Conservation (phyloP, 2,329 filamentous ascomycete species). For the Xylariaceae sp. region DNA sequence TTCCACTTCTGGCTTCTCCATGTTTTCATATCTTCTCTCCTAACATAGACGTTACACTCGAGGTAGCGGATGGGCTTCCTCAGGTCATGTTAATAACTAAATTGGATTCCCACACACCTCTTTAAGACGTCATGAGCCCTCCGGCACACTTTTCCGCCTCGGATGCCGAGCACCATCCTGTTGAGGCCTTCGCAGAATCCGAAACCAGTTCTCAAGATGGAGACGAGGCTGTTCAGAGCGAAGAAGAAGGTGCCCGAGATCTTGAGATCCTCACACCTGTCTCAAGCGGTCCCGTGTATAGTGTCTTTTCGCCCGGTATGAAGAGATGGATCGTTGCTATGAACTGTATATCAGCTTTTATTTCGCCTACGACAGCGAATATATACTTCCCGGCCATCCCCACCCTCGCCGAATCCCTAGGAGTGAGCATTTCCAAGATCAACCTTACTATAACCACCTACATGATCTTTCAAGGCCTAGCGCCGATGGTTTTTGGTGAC, state of each 20-base stretch:
- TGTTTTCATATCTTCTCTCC: no score
- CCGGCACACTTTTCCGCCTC: background rate
- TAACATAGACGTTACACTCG: no score
- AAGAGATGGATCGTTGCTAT: conserved; percentile 52
- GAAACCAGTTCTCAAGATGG: conserved; percentile 11
- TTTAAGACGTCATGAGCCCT: conserved; percentile 8
- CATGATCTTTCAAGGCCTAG: conserved; percentile 60
- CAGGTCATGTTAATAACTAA: no score
- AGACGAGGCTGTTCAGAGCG: conserved; percentile 14
- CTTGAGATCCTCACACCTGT: conserved; percentile 33
- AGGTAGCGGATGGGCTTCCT: no score
- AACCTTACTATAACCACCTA: conserved; percentile 56
- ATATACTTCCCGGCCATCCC: conserved; percentile 49
- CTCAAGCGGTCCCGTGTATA: conserved; percentile 39
- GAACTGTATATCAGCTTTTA: conserved; percentile 49
- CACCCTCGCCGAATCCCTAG: conserved; percentile 35
- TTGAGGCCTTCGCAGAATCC: conserved; percentile 7
- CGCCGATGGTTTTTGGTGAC: conserved; percentile 58
- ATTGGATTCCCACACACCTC: no score
- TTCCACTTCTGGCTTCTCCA: no score
- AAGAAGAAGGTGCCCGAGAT: conserved; percentile 18
- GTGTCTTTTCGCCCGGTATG: conserved; percentile 36
- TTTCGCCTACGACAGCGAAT: conserved; percentile 58
- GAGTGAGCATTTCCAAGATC: conserved; percentile 38
- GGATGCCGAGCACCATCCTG: background rate